Percentiles rank a stretch among this genome's conserved stretches.
Conservation (phyloP, 2,329 filamentous ascomycete genomes). For the Pseudogymnoascus sp. region DNA sequence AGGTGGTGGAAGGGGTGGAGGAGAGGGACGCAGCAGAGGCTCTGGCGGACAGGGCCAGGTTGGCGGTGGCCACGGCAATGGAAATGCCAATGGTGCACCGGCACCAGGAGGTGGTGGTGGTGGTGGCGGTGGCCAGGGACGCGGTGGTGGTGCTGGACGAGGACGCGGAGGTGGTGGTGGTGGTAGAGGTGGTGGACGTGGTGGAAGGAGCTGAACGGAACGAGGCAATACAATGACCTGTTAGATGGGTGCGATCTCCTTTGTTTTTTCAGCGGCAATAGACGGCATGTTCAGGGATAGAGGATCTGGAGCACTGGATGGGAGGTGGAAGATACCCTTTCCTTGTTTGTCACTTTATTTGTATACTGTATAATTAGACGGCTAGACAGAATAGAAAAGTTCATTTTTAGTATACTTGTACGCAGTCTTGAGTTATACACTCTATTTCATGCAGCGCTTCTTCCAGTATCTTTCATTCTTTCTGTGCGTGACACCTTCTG, state of each 20-base stretch:
- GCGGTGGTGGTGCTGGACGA: constrained; percentile 13
- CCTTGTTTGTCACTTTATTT: neutral
- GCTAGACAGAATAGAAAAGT: neutral
- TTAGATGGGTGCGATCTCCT: constrained; percentile 20
- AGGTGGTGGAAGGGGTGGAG: constrained; percentile 17
- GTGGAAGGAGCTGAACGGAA: neutral
- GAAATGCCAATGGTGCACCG: constrained; percentile 10
- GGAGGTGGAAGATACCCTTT: constrained; percentile 7
- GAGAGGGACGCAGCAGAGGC: constrained; percentile 15
- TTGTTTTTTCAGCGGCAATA: constrained; percentile 1
- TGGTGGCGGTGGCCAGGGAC: constrained; percentile 15
- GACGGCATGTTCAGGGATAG: constrained; percentile 7
- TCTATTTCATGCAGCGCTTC: neutral
- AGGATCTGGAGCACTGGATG: constrained; percentile 7
- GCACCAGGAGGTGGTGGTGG: constrained; percentile 16
- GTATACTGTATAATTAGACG: neutral
- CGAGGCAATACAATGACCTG: constrained; percentile 14
- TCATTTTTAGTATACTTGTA: neutral
- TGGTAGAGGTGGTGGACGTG: constrained; percentile 14
- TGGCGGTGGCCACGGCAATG: constrained; percentile 21
- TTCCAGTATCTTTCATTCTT: neutral
- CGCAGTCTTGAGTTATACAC: neutral
- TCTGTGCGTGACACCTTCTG: neutral
- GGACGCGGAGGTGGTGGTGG: constrained; percentile 9
- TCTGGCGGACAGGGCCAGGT: constrained; percentile 13